A percentile compares a stretch with the other conserved stretches of the same genome.
Conservation (phyloP, 169 alveolate species). For the Besnoitia besnoiti region DNA sequence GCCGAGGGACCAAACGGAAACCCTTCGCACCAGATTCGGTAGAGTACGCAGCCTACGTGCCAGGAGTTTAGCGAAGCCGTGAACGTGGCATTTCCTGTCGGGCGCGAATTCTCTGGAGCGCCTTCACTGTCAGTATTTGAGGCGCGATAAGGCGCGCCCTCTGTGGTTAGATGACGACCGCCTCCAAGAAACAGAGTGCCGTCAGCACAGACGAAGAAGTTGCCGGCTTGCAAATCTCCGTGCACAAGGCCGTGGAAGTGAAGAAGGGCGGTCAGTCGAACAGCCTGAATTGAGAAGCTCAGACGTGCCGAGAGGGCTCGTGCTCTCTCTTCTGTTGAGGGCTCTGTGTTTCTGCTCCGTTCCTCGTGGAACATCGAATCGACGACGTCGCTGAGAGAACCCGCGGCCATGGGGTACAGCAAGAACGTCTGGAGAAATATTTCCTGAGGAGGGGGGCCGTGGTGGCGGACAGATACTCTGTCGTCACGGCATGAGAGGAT, state of each 20-base stretch:
- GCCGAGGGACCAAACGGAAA: not conserved
- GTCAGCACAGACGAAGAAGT: not conserved
- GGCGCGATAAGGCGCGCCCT: not conserved
- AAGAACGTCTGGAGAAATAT: not conserved
- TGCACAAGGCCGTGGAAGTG: not conserved
- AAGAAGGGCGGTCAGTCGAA: not conserved
- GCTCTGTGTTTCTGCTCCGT: not conserved
- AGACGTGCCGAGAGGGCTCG: not conserved
- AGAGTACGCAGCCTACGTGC: not conserved
- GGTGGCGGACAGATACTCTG: not conserved
- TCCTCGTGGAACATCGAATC: not conserved
- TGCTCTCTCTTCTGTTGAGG: not conserved
- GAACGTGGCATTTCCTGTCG: not conserved
- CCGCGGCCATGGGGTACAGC: not conserved
- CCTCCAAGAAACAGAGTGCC: slow-evolving; percentile 14
- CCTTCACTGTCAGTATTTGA: not conserved
- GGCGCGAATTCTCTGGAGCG: not conserved
- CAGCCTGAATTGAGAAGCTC: not conserved
- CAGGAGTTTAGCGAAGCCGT: slow-evolving; percentile 11
- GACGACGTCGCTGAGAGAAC: not conserved
- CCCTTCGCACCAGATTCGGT: not conserved
- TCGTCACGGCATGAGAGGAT: not conserved
- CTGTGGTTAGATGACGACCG: not conserved
- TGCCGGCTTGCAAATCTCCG: not conserved
- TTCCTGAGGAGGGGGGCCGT: no score